Evolutionary conservation across 2,329 filamentous ascomycete species (phyloP).

Genomic region (Macroventuria anomochaeta): DNA sequence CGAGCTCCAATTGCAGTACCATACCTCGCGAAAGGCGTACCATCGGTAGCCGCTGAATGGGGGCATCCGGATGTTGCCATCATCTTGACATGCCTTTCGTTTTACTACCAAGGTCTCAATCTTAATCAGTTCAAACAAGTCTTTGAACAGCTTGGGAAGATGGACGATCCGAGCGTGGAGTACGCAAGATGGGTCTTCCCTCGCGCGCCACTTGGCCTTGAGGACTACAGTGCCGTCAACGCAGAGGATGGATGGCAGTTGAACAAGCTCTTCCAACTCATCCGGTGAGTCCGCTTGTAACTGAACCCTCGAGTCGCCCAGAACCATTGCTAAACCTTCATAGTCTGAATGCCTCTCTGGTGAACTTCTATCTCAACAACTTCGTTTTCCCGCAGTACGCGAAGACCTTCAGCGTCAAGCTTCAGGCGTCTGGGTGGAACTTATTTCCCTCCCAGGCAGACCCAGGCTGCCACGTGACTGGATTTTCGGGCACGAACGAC

Average conservation of each 20-base stretch:
- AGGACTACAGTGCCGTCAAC: constrained; percentile 65
- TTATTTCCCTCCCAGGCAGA: constrained; percentile 42
- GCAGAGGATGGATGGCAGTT: constrained; percentile 62
- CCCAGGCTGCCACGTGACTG: constrained; percentile 59
- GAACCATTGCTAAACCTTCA: neutral
- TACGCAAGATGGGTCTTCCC: constrained; percentile 64
- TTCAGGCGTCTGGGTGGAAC: constrained; percentile 73
- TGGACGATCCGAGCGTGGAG: constrained; percentile 63
- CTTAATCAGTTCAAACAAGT: constrained; percentile 58
- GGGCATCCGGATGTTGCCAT: constrained; percentile 68
- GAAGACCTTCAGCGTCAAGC: constrained; percentile 68
- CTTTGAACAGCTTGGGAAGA: constrained; percentile 60
- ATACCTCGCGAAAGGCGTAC: constrained; percentile 68
- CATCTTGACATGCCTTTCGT: constrained; percentile 57
- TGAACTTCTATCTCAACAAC: constrained; percentile 71
- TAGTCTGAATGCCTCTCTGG: constrained; percentile 54
- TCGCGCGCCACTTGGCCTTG: constrained; percentile 52
- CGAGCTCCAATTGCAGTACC: constrained; percentile 69
- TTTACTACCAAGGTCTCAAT: constrained; percentile 67
- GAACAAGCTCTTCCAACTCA: constrained; percentile 45
- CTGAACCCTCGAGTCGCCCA: too few relatives aligned
- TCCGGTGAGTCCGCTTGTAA: constrained; percentile 17
- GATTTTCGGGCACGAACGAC: constrained; percentile 77
- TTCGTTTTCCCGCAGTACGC: constrained; percentile 71
- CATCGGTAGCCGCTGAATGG: constrained; percentile 69